Evolutionary conservation across 306 rosid genomes (phyloP), one percentile per base, ranked within the genome.

Genomic region (Luffa acutangula): DNA sequence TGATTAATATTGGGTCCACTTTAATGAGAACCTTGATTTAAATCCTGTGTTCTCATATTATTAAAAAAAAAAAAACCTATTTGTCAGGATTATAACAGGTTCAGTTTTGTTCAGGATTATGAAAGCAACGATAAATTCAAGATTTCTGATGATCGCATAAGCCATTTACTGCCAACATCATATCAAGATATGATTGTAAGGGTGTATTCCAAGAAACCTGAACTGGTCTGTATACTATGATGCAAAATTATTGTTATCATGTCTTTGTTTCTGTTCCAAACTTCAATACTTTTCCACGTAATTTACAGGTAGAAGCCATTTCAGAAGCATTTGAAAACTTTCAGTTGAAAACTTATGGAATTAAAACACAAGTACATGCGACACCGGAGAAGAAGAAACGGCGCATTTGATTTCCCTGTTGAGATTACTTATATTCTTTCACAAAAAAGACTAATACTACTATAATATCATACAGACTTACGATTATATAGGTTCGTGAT

Each of bases 281-380:
- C 59, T 7, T n/a, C 4, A 49, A 57, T 36, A n/a, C 56, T 78
- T 43, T 77, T 59, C 81, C 82, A 66, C 76, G 77, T 48, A 81
- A 71, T 78, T 87, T 53, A 45, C 75, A 94, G 98, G 98, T 95
- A 39, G 92, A 82, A 79, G 91, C 87, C 72, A 85, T 92, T 82
- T 92, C 98, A 7, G 97, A 87, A 70, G 98, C 98, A 75, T 95
- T 95, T 80, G 98, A 95, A 82, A 92, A 92, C 79, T 92, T 92
- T 80, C 97, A 95, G 87, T 65, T 95, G 37, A 87, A 82, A 74
- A 91, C 91, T 10, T 95, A 95, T 62, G 98, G 98, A 59, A 89
- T 92, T 62, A 95, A 90, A 86, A 83, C 97, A 13, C 97, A 95
- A 82, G 91, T 90, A 48, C 93, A 91, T 72, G 85, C 95, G 14